Percentiles rank a stretch among this genome's conserved stretches.
Evolutionary conservation across 176 grass and related monocot species (phyloP).

Genomic region (Lolium rigidum): DNA sequence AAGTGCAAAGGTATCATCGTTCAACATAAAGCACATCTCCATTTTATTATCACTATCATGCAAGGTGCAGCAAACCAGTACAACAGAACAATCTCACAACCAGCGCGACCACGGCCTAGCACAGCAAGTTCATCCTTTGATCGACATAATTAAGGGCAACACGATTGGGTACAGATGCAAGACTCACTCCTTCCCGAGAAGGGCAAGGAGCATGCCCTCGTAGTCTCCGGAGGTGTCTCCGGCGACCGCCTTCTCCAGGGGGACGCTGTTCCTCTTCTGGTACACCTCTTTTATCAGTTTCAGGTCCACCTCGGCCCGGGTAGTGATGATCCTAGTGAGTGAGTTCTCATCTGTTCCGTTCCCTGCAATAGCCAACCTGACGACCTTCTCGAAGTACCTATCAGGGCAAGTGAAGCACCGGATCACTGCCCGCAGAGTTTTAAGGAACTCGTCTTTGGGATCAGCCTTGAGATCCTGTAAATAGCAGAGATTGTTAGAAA

Average conservation of each 20-base stretch:
- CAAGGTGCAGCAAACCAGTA: background rate
- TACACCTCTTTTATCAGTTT: conserved; percentile 77
- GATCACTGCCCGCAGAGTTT: conserved; percentile 62
- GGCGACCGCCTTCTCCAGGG: conserved; percentile 62
- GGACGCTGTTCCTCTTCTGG: conserved; percentile 75
- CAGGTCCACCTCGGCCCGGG: conserved; percentile 92
- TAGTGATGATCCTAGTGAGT: conserved; percentile 73
- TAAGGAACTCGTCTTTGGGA: conserved; percentile 86
- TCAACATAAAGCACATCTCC: background rate
- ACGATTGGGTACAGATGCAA: background rate
- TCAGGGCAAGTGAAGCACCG: conserved; percentile 75
- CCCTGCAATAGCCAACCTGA: conserved; percentile 66
- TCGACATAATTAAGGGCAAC: background rate
- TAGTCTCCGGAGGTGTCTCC: conserved; percentile 83
- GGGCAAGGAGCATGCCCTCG: conserved; percentile 77
- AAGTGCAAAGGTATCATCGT: background rate
- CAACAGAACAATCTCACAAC: conserved; percentile 2
- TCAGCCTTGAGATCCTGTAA: conserved; percentile 88
- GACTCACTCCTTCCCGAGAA: conserved; percentile 59
- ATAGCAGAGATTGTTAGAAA: background rate
- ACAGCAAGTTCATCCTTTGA: conserved; percentile 34
- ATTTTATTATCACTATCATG: conserved; percentile 34
- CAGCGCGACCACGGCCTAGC: background rate
- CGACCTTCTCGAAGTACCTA: conserved; percentile 83
- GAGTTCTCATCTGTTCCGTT: conserved; percentile 79